These are phyloP conservation scores for Mycena maculata DNA, from an alignment of 768 basidiomycete genomes.

Conservation along the genomic window DNA sequence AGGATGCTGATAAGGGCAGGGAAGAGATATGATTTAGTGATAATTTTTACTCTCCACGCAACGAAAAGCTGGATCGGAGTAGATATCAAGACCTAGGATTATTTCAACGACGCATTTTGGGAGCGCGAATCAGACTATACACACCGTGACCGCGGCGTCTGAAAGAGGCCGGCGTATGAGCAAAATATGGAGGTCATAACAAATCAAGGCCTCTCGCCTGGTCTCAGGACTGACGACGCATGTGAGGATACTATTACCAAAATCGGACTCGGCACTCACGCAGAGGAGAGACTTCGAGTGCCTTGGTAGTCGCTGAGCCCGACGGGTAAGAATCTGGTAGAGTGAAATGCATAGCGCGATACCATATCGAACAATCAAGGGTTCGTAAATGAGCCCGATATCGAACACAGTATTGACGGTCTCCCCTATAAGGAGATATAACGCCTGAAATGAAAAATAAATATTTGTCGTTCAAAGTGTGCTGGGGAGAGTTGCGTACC, in stretches of 20 bases:
- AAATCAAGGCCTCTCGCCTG: constrained; percentile 5
- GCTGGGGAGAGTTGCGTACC: neutral
- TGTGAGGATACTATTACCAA: neutral
- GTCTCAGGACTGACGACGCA: constrained; percentile 17
- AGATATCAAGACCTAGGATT: constrained; percentile 29
- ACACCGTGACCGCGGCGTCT: constrained; percentile 24
- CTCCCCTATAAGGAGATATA: constrained; percentile 33
- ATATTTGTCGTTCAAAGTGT: neutral
- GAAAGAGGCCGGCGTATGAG: neutral
- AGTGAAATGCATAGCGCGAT: neutral
- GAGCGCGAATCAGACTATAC: neutral
- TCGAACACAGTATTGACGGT: constrained; percentile 29
- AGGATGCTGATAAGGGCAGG: constrained; percentile 1
- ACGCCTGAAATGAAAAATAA: neutral
- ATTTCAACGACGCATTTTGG: neutral
- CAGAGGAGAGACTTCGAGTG: constrained; percentile 9
- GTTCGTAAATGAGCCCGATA: constrained; percentile 33
- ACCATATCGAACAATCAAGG: constrained; percentile 31
- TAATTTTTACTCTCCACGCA: constrained; percentile 22
- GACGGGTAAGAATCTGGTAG: neutral
- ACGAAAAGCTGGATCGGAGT: constrained; percentile 36
- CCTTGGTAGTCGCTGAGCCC: neutral
- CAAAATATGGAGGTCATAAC: neutral
- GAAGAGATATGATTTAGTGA: constrained; percentile 4
- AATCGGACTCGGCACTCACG: neutral